Evolutionary conservation across 495 filamentous ascomycete genomes (phyloP).

Genomic region (Penicillium canescens): DNA sequence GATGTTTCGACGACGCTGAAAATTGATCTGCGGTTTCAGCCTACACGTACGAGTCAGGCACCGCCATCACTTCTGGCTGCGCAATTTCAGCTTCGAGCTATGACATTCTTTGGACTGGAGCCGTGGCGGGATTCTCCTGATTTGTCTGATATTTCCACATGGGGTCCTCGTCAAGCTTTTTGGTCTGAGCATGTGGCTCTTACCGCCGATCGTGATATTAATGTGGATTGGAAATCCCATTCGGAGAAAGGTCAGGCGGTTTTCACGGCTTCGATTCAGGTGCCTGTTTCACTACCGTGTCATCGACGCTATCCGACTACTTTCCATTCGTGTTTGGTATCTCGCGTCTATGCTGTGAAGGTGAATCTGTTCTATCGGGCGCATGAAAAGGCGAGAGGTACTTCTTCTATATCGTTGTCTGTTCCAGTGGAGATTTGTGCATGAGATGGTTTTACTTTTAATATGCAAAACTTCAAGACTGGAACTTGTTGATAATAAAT

Average conservation of each 20-base stretch:
- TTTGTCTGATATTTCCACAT: neutral
- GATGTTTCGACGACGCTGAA: neutral
- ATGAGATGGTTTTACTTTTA: no score
- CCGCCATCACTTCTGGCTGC: neutral
- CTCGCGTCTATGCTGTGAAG: slow-evolving; percentile 7
- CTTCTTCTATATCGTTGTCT: neutral
- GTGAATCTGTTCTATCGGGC: neutral
- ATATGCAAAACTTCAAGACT: no score
- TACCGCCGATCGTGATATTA: neutral
- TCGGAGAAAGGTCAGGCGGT: neutral
- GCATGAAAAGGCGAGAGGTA: neutral
- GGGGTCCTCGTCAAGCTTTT: neutral
- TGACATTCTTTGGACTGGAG: slow-evolving; percentile 13
- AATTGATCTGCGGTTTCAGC: neutral
- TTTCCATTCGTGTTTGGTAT: slow-evolving; percentile 16
- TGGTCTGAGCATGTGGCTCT: slow-evolving; percentile 9
- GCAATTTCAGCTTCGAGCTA: slow-evolving; percentile 4
- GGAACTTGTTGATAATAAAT: neutral
- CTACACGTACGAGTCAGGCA: neutral
- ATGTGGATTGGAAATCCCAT: neutral
- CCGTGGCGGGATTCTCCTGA: slow-evolving; percentile 7
- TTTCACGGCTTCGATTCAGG: slow-evolving; percentile 1
- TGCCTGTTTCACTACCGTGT: neutral
- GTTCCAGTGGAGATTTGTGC: slow-evolving; percentile 10
- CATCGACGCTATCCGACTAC: slow-evolving; percentile 5